Evolutionary conservation across 2,329 filamentous ascomycete species (phyloP), one percentile per base, ranked within the genome.

Genomic region (Aspergillus tamarii): DNA sequence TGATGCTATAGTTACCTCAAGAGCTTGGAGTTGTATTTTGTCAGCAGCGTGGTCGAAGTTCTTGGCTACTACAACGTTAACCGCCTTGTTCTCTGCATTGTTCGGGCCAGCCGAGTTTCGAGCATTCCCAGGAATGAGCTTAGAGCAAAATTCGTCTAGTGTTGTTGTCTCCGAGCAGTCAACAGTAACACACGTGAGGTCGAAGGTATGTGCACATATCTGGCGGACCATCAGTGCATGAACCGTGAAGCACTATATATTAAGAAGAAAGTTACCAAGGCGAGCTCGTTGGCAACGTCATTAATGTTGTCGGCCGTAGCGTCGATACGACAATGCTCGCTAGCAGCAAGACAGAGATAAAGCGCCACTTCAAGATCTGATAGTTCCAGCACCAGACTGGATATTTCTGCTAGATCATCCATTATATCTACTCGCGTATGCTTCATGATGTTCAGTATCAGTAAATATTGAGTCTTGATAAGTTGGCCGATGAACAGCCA

Each of bases 321-420:
- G 78, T 93, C 90, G 73, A 98, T 88, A 70, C 98, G 88, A 80
- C 93, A 97, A 77, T 98, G 94, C 77, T 97, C 91, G 68, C 89
- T 86, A 64, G 89, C 88, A 66, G 93, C 85, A 58, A 98, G 86
- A 74, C 91, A 94, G 57, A 97, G 86, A 46, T 98, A 84, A 16
- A 91, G 82, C 28, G 94, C 95, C 64, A 98, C 87, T 80, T 97
- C 94, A 46, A 97, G 84, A 80, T 97, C 94, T 73, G 90, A 91
- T 67, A 98, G 84, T 69, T 88, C 85, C 73, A 94, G 91, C 70
- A 96, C 86, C 77, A 90, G 90, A 67, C 86, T 83, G 65, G 89
- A 81, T 66, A 93, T 83, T 62, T 80, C 78, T 73, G 32, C 43
- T 30, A 54, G 54, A 54, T 68, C 60, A 60, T 67, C 60, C 65